phyloP scores from a whole-genome alignment of 2,329 filamentous ascomycete genomes.

The Allantophomopsis lycopodina region DNA sequence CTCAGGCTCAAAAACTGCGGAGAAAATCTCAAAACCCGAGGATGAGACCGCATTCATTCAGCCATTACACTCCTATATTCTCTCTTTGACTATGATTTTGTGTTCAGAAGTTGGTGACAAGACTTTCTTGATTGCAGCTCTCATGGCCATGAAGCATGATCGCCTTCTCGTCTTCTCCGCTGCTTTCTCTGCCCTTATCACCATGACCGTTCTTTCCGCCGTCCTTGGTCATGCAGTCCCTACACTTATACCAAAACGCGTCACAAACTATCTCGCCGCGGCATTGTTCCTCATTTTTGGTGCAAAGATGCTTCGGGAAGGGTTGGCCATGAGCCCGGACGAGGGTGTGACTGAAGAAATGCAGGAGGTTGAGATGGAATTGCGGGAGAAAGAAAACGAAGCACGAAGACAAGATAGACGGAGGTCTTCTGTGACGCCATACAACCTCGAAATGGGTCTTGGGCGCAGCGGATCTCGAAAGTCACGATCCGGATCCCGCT shows the following conservation, averaged over 20 bases:
- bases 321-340: slow-evolving; percentile 74
- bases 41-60: slow-evolving; percentile 52
- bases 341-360: slow-evolving; percentile 95
- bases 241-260: slow-evolving; percentile 73
- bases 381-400: slow-evolving; percentile 82
- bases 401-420: slow-evolving; percentile 52
- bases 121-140: slow-evolving; percentile 88
- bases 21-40: slow-evolving; percentile 17
- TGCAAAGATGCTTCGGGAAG: slow-evolving; percentile 70
- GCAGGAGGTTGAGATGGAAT: slow-evolving; percentile 88
- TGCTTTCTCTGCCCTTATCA: slow-evolving; percentile 78
- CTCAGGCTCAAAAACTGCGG: slow-evolving; percentile 18
- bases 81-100: slow-evolving; percentile 94
- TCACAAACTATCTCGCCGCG: slow-evolving; percentile 80
- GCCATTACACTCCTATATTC: slow-evolving; percentile 75
- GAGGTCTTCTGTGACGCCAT: slow-evolving; percentile 57
- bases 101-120: slow-evolving; percentile 97
- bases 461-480: slow-evolving; percentile 45
- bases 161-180: slow-evolving; percentile 87
- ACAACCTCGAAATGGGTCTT: slow-evolving; percentile 69
- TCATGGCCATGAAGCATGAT: slow-evolving; percentile 99
- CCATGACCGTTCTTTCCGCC: slow-evolving; percentile 92
- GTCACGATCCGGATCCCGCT: slow-evolving; percentile 58
- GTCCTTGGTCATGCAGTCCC: slow-evolving; percentile 87
- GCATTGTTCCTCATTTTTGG: slow-evolving; percentile 84